A percentile compares a stretch with the other conserved stretches of the same genome.
phyloP scores from a whole-genome alignment of 306 rosid genomes.

The Phaseolus lunatus region DNA sequence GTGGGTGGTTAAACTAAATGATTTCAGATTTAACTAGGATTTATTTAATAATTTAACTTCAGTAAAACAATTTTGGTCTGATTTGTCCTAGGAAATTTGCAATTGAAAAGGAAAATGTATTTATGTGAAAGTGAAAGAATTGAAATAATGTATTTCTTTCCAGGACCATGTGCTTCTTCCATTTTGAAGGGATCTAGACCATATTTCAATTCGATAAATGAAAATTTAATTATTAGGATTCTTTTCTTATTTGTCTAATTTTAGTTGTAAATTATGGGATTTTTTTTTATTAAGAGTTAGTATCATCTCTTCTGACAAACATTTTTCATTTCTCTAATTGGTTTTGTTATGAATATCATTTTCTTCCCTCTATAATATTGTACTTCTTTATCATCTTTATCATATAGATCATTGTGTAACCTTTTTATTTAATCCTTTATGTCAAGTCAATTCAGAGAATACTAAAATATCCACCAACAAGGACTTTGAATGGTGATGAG shows the following conservation, averaged over 20 bases:
- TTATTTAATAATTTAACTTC: background rate
- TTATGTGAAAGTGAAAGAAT: constrained; percentile 21
- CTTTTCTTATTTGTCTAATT: constrained; percentile 29
- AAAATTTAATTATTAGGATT: constrained; percentile 14
- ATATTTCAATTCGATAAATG: constrained; percentile 17
- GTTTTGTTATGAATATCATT: background rate
- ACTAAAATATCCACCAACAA: constrained; percentile 94
- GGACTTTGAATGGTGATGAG: constrained; percentile 96
- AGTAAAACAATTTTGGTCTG: constrained; percentile 13
- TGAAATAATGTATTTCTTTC: constrained; percentile 11
- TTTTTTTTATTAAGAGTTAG: background rate
- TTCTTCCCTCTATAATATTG: constrained; percentile 6
- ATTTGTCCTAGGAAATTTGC: constrained; percentile 11
- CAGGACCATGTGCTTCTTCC: background rate
- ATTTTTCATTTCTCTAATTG: background rate
- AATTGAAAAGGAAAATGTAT: constrained; percentile 20
- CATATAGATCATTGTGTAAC: constrained; percentile 27
- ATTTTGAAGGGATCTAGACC: constrained; percentile 27
- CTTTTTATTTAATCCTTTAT: constrained; percentile 42
- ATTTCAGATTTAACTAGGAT: constrained; percentile 16
- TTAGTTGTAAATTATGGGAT: constrained; percentile 22
- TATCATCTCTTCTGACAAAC: constrained; percentile 15
- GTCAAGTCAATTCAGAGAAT: constrained; percentile 83
- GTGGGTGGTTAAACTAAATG: constrained; percentile 36
- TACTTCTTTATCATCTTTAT: constrained; percentile 20